Evolutionary conservation across 768 basidiomycete genomes (phyloP), one percentile per base, ranked within the genome.

Genomic region (Lactifluus pinguis): DNA sequence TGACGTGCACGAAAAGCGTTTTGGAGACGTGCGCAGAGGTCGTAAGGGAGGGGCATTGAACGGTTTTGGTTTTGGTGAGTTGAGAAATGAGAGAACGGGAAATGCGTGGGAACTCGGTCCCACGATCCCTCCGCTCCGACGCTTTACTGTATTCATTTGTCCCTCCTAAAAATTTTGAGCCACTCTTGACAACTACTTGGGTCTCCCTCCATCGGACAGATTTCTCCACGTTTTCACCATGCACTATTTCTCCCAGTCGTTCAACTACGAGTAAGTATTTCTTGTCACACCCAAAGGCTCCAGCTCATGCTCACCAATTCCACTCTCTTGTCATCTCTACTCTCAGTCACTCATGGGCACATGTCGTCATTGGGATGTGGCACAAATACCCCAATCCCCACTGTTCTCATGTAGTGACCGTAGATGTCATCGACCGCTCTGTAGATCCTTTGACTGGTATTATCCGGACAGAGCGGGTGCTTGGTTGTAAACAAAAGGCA

Each of bases 331-430:
- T 39, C 6, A 11, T 8, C 9, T 13, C 52, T 45, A n/a, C 49
- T 55, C 67, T 15, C 51, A 97, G 93, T 63, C 91, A 93, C 70
- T 81, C 92, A 45, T 95, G 93, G 87, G 80, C 85, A 62, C 91
- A 92, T 76, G 92, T 95, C 66, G 84, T 93, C 63, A 86, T 89
- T 69, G 90, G 89, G 65, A 89, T 95, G 80, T 94, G 92, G 88
- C 86, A 87, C 66, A 97, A 97, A 79, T 97, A 97, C 73, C 94
- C 94, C 54, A 95, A 95, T 72, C 87, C 92, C 55, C 89, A 89
- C 69, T 92, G 91, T 74, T 82, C 87, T 25, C 92, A 93, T 72
- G 92, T 93, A 66, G 77, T 92, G 66, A 89, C 87, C 65, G 81
- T 93, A 69, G 91, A 93, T 72, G 92, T 93, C 32, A 62, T 95